Evolutionary conservation across 164 flowering plant genomes (phyloP).

Genomic region (Magnolia officinalis): DNA sequence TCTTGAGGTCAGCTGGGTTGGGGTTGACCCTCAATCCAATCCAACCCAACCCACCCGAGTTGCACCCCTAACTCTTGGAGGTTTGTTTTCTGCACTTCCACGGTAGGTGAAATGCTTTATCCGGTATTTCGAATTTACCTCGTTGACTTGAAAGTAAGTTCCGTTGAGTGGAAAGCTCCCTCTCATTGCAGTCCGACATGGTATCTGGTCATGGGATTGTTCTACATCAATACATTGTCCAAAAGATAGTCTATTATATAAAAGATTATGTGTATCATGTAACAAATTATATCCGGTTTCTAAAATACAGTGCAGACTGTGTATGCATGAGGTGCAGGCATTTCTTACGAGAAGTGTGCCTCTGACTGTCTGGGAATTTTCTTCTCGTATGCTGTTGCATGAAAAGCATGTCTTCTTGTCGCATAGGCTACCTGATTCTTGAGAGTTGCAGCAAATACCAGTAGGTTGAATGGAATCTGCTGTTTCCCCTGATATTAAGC

Average conservation of each 20-base stretch:
- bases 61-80: no score
- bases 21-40: background rate
- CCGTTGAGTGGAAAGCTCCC: slow-evolving; percentile 97
- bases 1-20: no score
- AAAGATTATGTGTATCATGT: background rate
- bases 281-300: background rate
- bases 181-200: slow-evolving; percentile 87
- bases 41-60: no score
- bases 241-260: background rate
- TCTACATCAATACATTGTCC: slow-evolving; percentile 3
- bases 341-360: slow-evolving; percentile 74
- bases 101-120: background rate
- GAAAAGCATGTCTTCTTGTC: slow-evolving; percentile 55
- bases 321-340: background rate
- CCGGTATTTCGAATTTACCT: slow-evolving; percentile 42
- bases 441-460: slow-evolving; percentile 42
- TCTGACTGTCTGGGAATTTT: slow-evolving; percentile 60
- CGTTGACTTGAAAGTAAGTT: slow-evolving; percentile 98
- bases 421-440: slow-evolving; percentile 44
- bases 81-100: no score
- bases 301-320: background rate
- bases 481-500: slow-evolving; percentile 70
- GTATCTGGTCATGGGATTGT: slow-evolving; percentile 50
- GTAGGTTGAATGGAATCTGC: slow-evolving; percentile 72
- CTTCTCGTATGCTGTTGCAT: slow-evolving; percentile 70